phyloP scores from a whole-genome alignment of 768 basidiomycete species.

The Lactarius akahatsu region DNA sequence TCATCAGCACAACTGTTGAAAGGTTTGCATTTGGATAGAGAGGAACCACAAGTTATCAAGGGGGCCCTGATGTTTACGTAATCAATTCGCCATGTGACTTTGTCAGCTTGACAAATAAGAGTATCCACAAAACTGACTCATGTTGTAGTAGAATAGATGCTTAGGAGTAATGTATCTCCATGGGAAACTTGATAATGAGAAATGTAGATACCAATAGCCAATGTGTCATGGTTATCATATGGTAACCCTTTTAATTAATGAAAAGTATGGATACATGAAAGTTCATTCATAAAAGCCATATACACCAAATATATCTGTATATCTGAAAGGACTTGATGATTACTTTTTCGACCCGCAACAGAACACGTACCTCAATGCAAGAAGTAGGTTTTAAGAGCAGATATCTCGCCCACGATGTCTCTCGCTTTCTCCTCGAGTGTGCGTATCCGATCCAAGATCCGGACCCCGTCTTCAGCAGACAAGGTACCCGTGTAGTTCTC shows the following conservation, averaged over 20 bases:
- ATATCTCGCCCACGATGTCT: conserved; percentile 27
- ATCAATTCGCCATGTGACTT: not conserved
- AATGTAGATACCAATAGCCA: not conserved
- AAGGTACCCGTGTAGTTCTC: conserved; percentile 17
- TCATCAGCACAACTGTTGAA: conserved; percentile 11
- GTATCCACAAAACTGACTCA: not conserved
- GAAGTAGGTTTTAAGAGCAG: conserved; percentile 26
- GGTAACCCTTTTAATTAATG: conserved; percentile 18
- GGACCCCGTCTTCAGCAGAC: conserved; percentile 21
- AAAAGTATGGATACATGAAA: conserved; percentile 27
- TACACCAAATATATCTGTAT: conserved; percentile 13
- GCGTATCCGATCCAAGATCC: conserved; percentile 24
- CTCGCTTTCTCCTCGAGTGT: conserved; percentile 26
- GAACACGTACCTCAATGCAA: conserved; percentile 22
- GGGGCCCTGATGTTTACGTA: not conserved
- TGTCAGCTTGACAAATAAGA: not conserved
- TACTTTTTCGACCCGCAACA: not conserved
- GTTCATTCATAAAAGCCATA: conserved; percentile 25
- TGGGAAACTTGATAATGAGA: not conserved
- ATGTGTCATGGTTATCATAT: conserved; percentile 16
- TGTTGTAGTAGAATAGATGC: too few species aligned
- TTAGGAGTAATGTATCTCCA: not conserved
- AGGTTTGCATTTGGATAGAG: not conserved
- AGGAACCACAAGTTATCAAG: not conserved
- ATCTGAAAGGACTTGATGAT: not conserved